Base-by-base conservation (phyloP, 345 rosid genomes). In the Mallotus nudiflorus region DNA sequence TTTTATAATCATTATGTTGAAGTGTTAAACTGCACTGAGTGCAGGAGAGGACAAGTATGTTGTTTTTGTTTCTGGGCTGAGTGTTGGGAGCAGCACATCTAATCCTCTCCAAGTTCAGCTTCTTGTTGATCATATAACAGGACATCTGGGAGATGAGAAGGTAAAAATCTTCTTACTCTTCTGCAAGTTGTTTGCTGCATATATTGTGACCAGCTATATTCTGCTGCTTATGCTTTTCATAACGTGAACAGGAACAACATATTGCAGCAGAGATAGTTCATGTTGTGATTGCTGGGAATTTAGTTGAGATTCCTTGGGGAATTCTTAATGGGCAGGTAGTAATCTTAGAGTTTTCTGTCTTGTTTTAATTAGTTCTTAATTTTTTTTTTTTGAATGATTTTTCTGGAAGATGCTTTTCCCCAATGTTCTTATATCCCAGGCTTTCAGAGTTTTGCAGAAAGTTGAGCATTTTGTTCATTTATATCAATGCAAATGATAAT, bases 91-190 rank as follows among this genome's bases (percentile, higher is more conserved):
- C 78, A 79, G 73, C 62, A 73, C 63, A 55, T 88, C 89, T 70
- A 90, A 89, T 67, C 99, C 99, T 48, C 94, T 95, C 55, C 90
- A 82, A 62, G 85, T 81, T 82, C 99, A 92, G 87, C 97, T 92
- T 84, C 93, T 95, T 76, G 88, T 95, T 67, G 99, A 95, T 80
- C 98, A 92, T 72, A 85, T 95, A 81, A 92, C 94, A 27, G 99
- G 98, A 49, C 90, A 95, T 83, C 82, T 90, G 18, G 93, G 97
- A 64, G 92, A 95, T 75, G 96, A 90, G 66, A 77, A 87, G 98
- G 99, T 92, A n/a, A n/a, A n/a, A n/a, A n/a, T n/a, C n/a, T n/a
- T 80, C 51, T 55, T 51, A 42, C 61, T 44, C 63, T 63, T 39
- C 1, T 73, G 37, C 69, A 65, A 59, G 59, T 60, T 49, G 19